Evolutionary conservation across 768 basidiomycete species (phyloP).

Genomic region (Mycena epipterygia): DNA sequence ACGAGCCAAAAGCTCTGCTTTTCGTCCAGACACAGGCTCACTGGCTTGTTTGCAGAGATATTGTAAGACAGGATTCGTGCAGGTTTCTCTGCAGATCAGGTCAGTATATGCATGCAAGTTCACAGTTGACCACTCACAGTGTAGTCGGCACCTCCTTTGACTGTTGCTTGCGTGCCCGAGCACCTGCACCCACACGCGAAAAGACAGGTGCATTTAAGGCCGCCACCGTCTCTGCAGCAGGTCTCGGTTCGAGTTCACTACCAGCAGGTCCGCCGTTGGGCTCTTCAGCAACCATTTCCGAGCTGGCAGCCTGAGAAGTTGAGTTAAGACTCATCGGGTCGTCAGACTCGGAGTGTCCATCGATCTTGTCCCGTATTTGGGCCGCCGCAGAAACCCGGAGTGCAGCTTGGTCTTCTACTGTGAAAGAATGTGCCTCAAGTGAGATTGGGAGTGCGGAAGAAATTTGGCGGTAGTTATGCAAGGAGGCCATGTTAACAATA

Average conservation of each 20-base stretch:
- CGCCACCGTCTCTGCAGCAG: background rate
- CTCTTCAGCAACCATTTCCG: background rate
- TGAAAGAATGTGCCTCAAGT: background rate
- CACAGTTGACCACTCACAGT: background rate
- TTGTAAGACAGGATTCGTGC: background rate
- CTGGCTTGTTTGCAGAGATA: background rate
- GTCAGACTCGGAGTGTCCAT: background rate
- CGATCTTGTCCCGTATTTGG: slow-evolving; percentile 6
- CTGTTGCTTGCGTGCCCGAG: background rate
- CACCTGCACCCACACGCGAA: background rate
- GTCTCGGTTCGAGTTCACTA: background rate
- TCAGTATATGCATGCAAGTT: background rate
- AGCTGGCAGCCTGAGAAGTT: background rate
- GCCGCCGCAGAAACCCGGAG: slow-evolving; percentile 7
- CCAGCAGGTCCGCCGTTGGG: background rate
- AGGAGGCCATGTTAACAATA: slow-evolving; percentile 33
- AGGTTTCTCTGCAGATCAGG: background rate
- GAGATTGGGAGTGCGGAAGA: background rate
- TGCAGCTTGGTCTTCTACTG: background rate
- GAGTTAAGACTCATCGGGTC: background rate
- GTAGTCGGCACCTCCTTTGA: background rate
- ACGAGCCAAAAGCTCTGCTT: background rate
- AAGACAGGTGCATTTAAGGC: background rate
- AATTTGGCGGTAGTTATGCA: slow-evolving; percentile 36
- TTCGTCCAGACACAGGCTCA: background rate